Percentiles rank a stretch among this genome's conserved stretches.
phyloP scores from a whole-genome alignment of 805 yeast genomes.

The Saccharomycopsis malanga region DNA sequence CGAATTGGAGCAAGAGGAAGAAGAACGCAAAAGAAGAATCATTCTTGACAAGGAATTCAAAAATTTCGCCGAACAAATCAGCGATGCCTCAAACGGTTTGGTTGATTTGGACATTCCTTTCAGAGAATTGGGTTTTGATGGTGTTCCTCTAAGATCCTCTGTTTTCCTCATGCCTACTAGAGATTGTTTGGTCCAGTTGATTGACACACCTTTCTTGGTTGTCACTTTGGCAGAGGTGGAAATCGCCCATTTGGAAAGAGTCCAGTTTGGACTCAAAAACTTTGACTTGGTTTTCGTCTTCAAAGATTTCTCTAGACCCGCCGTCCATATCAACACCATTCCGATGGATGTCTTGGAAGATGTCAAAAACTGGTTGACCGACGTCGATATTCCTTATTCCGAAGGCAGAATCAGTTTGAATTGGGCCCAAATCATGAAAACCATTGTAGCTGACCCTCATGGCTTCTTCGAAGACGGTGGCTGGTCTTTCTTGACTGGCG shows the following conservation, averaged over 20 bases:
- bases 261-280: constrained; percentile 92
- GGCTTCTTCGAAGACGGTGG: constrained; percentile 94
- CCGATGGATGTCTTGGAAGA: constrained; percentile 90
- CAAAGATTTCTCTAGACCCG: constrained; percentile 83
- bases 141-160: constrained; percentile 93
- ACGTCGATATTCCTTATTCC: constrained; percentile 90
- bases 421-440: constrained; percentile 94
- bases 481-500: constrained; percentile 89
- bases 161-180: constrained; percentile 95
- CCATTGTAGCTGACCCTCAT: constrained; percentile 85
- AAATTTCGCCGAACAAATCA: constrained; percentile 80
- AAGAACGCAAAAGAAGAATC: constrained; percentile 88
- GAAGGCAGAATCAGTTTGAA: constrained; percentile 94
- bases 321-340: constrained; percentile 87
- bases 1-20: constrained; percentile 97
- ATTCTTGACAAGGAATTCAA: constrained; percentile 88
- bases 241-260: constrained; percentile 92
- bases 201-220: constrained; percentile 93
- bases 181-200: constrained; percentile 88
- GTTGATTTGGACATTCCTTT: constrained; percentile 90
- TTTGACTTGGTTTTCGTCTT: constrained; percentile 95
- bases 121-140: constrained; percentile 92
- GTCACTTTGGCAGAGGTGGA: constrained; percentile 88
- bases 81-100: constrained; percentile 78
- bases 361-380: constrained; percentile 95